Evolutionary conservation across 2,329 filamentous ascomycete genomes (phyloP).

Genomic region (Penicillium hesseltinei): DNA sequence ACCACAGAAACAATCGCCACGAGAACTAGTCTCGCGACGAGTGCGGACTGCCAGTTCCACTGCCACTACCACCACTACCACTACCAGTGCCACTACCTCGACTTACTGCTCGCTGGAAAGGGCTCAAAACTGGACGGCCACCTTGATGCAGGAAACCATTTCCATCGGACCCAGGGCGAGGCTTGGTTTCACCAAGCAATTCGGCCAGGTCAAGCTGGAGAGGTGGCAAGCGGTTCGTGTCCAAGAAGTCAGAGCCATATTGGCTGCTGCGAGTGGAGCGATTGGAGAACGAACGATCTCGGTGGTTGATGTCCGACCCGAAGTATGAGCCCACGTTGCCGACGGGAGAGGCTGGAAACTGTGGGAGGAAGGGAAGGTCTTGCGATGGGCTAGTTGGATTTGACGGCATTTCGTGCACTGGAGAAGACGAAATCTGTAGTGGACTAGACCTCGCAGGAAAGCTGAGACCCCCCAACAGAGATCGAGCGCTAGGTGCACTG

Average conservation of each 20-base stretch:
- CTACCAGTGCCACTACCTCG: slow-evolving; percentile 50
- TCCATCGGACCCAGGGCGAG: slow-evolving; percentile 33
- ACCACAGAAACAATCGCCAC: neutral
- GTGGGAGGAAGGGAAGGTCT: slow-evolving; percentile 29
- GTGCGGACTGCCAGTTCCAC: slow-evolving; percentile 42
- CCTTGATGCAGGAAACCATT: slow-evolving; percentile 37
- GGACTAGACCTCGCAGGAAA: slow-evolving; percentile 39
- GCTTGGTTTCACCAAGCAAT: slow-evolving; percentile 27
- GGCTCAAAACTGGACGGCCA: slow-evolving; percentile 37
- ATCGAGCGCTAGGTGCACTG: slow-evolving; percentile 31
- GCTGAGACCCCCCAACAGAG: slow-evolving; percentile 37
- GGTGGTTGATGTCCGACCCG: slow-evolving; percentile 31
- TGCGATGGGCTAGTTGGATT: slow-evolving; percentile 37
- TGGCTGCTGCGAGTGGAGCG: slow-evolving; percentile 41
- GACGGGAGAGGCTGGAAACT: slow-evolving; percentile 36
- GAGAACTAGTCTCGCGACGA: slow-evolving; percentile 36
- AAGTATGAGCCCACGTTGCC: slow-evolving; percentile 34
- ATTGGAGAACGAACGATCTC: slow-evolving; percentile 45
- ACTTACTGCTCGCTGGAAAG: slow-evolving; percentile 45
- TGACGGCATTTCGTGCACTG: slow-evolving; percentile 31
- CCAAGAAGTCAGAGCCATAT: slow-evolving; percentile 35
- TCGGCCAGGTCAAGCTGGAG: slow-evolving; percentile 36
- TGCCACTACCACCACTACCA: slow-evolving; percentile 40
- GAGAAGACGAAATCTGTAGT: slow-evolving; percentile 37
- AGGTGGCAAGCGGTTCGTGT: slow-evolving; percentile 29